A percentile compares a stretch with the other conserved stretches of the same genome.
phyloP scores from a whole-genome alignment of 257 asterid genomes.

The Scutellaria barbata region DNA sequence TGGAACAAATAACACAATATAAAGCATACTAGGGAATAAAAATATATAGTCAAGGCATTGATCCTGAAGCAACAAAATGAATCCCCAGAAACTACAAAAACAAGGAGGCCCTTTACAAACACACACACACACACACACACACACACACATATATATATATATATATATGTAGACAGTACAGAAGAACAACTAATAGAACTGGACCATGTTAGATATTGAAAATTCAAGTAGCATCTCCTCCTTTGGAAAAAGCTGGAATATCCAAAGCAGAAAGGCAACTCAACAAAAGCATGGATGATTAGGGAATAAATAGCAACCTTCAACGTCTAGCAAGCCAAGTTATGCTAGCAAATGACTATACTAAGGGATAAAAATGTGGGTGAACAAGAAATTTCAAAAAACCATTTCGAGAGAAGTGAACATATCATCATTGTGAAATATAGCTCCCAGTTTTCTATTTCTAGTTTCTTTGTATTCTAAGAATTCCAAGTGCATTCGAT shows the following conservation, averaged over 20 bases:
- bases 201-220: neutral
- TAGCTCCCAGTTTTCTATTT: neutral
- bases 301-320: neutral
- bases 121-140: too few relatives aligned
- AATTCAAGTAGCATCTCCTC: slow-evolving; percentile 10
- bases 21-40: neutral
- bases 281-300: neutral
- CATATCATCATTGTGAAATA: neutral
- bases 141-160: too few relatives aligned
- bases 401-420: slow-evolving; percentile 6
- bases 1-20: neutral
- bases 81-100: neutral
- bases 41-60: neutral
- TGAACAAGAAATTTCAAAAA: neutral
- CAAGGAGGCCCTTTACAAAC: neutral
- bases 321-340: neutral
- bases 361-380: neutral
- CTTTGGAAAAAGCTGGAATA: neutral
- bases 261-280: neutral
- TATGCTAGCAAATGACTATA: neutral
- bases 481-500: neutral
- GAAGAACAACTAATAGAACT: neutral
- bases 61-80: neutral
- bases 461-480: neutral
- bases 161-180: neutral